phyloP scores from a whole-genome alignment of 805 yeast species.

The Candida lessepsii region DNA sequence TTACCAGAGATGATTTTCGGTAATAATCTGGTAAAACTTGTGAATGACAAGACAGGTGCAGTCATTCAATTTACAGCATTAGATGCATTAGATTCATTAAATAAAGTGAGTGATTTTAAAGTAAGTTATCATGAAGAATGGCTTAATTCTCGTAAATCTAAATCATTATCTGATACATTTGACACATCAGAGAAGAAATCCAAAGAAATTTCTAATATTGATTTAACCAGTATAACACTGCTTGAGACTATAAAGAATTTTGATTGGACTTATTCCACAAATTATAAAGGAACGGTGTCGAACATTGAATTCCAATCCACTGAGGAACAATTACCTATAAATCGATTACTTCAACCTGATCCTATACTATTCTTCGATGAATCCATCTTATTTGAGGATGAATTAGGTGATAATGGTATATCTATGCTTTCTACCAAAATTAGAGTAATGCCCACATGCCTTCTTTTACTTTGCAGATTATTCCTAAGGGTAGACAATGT shows the following conservation, averaged over 20 bases:
- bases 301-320: slow-evolving; percentile 22
- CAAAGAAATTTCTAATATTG: slow-evolving; percentile 24
- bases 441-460: slow-evolving; percentile 82
- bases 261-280: slow-evolving; percentile 95
- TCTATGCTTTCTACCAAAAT: slow-evolving; percentile 74
- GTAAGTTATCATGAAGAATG: slow-evolving; percentile 90
- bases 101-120: slow-evolving; percentile 34
- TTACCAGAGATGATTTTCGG: slow-evolving; percentile 98
- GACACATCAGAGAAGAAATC: slow-evolving; percentile 25
- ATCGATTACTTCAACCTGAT: slow-evolving; percentile 67
- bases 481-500: slow-evolving; percentile 91
- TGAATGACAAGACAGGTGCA: slow-evolving; percentile 32
- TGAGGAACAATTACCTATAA: slow-evolving; percentile 57
- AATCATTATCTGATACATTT: slow-evolving; percentile 19
- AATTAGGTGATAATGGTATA: slow-evolving; percentile 93
- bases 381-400: slow-evolving; percentile 87
- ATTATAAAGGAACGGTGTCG: slow-evolving; percentile 61
- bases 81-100: slow-evolving; percentile 57
- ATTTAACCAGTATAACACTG: slow-evolving; percentile 40
- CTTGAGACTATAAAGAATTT: slow-evolving; percentile 73
- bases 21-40: slow-evolving; percentile 61
- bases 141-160: slow-evolving; percentile 44
- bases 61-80: slow-evolving; percentile 70
- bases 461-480: slow-evolving; percentile 71
- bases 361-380: slow-evolving; percentile 91